phyloP scores from a whole-genome alignment of 2,329 filamentous ascomycete species.

The Hymenoscyphus fraxineus region DNA sequence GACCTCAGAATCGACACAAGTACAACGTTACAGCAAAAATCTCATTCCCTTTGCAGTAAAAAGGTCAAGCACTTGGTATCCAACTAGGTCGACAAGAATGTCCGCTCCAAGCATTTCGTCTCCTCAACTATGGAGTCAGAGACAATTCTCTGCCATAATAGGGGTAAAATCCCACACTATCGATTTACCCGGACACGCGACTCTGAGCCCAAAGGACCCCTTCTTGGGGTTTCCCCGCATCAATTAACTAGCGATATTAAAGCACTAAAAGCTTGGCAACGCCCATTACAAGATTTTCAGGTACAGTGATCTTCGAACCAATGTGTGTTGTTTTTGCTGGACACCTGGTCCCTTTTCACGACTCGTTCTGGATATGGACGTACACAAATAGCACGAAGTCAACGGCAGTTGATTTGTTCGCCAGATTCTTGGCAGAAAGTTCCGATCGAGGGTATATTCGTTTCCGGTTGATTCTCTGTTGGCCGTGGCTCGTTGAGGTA shows the following conservation, averaged over 20 bases:
- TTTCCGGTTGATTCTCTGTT: background rate
- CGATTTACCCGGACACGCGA: slow-evolving; percentile 16
- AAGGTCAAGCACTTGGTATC: background rate
- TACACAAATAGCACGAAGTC: background rate
- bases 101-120: background rate
- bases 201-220: slow-evolving; percentile 4
- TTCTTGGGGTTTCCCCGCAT: slow-evolving; percentile 16
- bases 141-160: slow-evolving; percentile 4
- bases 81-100: background rate
- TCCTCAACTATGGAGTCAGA: slow-evolving; percentile 4
- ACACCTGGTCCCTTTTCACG: background rate
- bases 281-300: slow-evolving; percentile 10
- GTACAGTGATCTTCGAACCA: slow-evolving; percentile 5
- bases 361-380: background rate
- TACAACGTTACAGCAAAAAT: background rate
- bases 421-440: background rate
- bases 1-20: background rate
- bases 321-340: background rate
- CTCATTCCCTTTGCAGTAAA: background rate
- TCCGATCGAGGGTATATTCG: background rate
- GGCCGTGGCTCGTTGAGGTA: background rate
- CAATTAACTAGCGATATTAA: slow-evolving; percentile 16
- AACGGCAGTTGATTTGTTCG: slow-evolving; percentile 9
- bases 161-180: background rate
- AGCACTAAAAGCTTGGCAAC: slow-evolving; percentile 1